phyloP scores from a whole-genome alignment of 2,329 filamentous ascomycete genomes.

The Hymenoscyphus fructigenus region DNA sequence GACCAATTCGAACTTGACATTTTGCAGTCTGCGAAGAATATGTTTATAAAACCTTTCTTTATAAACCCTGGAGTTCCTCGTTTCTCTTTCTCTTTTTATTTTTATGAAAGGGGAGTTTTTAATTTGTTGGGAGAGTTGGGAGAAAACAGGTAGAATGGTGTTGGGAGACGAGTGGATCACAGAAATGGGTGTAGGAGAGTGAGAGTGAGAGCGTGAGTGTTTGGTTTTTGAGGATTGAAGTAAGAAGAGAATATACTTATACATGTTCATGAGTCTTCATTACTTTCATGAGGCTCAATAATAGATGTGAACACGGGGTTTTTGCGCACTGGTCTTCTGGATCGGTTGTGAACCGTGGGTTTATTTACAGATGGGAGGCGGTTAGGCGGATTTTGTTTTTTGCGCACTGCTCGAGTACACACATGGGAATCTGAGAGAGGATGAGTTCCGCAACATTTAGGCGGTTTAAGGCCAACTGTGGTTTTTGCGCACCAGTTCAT shows the following conservation, averaged over 20 bases:
- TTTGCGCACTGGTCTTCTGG: neutral
- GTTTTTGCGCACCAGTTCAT: neutral
- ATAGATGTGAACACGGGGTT: neutral
- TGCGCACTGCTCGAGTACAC: neutral
- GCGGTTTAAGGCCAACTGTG: neutral
- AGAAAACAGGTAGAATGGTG: no score
- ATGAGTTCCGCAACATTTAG: neutral
- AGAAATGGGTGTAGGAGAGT: neutral
- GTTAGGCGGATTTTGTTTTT: neutral
- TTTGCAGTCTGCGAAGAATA: neutral
- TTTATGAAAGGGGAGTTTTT: no score
- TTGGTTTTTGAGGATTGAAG: neutral
- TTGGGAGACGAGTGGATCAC: no score
- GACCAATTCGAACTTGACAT: neutral
- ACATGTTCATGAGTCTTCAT: neutral
- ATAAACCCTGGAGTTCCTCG: no score
- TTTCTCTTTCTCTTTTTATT: no score
- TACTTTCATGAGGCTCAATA: neutral
- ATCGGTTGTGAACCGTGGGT: neutral
- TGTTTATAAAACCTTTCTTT: no score
- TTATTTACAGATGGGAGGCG: neutral
- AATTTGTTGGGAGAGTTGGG: no score
- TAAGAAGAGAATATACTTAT: neutral
- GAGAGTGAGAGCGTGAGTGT: neutral
- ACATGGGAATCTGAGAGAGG: neutral